Evolutionary conservation across 208 protist genomes (phyloP).

Genomic region (Angomonas deanei): DNA sequence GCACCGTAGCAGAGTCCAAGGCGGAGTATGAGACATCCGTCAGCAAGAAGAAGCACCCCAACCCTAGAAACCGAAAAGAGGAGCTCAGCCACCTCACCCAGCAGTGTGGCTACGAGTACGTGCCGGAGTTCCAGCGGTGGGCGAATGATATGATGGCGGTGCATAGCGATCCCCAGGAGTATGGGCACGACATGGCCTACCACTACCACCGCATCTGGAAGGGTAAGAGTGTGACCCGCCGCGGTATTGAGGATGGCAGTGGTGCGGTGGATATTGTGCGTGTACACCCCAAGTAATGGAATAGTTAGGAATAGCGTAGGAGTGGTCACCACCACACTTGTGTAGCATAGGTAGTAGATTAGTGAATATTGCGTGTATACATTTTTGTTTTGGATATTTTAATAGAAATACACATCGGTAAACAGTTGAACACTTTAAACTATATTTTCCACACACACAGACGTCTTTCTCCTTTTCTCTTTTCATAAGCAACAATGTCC

Average conservation of each 20-base stretch:
- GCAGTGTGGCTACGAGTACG: slow-evolving; percentile 87
- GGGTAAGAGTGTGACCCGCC: slow-evolving; percentile 68
- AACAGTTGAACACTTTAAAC: no score
- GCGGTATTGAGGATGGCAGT: slow-evolving; percentile 77
- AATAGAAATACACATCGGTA: no score
- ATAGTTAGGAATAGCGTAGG: neutral
- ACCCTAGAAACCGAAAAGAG: slow-evolving; percentile 80
- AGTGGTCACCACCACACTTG: no score
- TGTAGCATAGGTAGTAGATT: no score
- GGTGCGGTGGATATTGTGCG: slow-evolving; percentile 68
- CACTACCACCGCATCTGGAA: slow-evolving; percentile 91
- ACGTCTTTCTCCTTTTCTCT: slow-evolving; percentile 2
- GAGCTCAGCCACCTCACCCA: slow-evolving; percentile 80
- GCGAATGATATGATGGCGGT: slow-evolving; percentile 90
- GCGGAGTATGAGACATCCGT: slow-evolving; percentile 46
- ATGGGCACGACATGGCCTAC: slow-evolving; percentile 87
- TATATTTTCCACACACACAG: neutral
- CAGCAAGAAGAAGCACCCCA: slow-evolving; percentile 49
- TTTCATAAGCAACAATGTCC: neutral
- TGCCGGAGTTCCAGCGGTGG: slow-evolving; percentile 90
- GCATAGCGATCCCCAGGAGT: slow-evolving; percentile 78
- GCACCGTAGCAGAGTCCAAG: slow-evolving; percentile 73
- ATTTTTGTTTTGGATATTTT: no score
- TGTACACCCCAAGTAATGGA: slow-evolving; percentile 54
- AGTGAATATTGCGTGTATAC: no score